Percentiles rank a stretch among this genome's conserved stretches.
Evolutionary conservation across 2,329 filamentous ascomycete genomes (phyloP).

Genomic region (Hirsutella rhossiliensis): DNA sequence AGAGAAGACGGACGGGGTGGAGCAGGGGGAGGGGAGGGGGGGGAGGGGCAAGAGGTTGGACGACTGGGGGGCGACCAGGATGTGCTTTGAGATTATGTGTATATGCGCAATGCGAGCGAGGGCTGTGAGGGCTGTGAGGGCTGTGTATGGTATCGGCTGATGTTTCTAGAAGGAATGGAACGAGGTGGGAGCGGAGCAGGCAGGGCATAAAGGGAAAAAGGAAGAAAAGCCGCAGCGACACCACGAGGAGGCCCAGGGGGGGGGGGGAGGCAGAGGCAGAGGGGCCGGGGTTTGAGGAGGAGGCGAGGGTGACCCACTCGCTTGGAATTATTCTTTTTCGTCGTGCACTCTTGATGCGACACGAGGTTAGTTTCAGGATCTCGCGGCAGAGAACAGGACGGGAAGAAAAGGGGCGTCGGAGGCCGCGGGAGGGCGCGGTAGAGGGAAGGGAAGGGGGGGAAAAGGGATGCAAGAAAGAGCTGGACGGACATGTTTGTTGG

Average conservation of each 20-base stretch:
- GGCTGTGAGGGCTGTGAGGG: no score
- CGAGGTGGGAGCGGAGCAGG: slow-evolving; percentile 9
- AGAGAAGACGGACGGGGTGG: neutral
- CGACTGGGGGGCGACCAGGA: neutral
- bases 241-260: neutral
- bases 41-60: neutral
- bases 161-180: slow-evolving; percentile 4
- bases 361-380: no score
- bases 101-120: neutral
- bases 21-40: neutral
- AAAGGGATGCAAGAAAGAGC: no score
- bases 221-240: neutral
- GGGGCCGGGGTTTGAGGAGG: no score
- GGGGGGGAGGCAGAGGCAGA: no score
- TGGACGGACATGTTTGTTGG: neutral
- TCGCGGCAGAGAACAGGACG: no score
- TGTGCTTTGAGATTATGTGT: neutral
- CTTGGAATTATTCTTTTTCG: no score
- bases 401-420: no score
- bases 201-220: neutral
- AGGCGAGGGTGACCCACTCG: no score
- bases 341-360: no score
- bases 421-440: no score
- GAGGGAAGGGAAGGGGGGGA: no score
- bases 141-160: neutral